Conservation (phyloP, 495 filamentous ascomycete species). For the Podospora pseudoanserina region DNA sequence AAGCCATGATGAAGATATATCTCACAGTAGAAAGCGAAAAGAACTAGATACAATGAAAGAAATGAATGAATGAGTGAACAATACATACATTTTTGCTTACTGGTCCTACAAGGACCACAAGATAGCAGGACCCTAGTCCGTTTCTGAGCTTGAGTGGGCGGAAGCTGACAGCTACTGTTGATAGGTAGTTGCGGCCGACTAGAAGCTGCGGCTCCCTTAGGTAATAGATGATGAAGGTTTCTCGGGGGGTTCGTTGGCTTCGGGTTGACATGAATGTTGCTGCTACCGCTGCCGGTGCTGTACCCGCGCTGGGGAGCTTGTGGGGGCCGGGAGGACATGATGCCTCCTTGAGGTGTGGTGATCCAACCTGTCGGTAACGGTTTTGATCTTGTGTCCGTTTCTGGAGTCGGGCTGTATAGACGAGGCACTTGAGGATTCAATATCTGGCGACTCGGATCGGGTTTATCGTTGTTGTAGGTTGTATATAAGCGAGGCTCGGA, state of each 20-base stretch:
- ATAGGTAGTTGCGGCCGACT: no score
- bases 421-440: background rate
- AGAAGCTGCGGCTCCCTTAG: background rate
- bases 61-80: background rate
- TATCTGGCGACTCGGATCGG: background rate
- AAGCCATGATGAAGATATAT: no score
- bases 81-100: constrained; percentile 43
- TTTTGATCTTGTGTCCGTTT: background rate
- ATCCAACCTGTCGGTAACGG: background rate
- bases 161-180: background rate
- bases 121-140: constrained; percentile 40
- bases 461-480: background rate
- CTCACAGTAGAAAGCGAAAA: background rate
- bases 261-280: background rate
- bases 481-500: background rate
- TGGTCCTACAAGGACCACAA: constrained; percentile 40
- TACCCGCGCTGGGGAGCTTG: background rate
- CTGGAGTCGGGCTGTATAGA: background rate
- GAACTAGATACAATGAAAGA: background rate
- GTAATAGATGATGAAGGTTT: background rate
- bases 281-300: background rate
- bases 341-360: background rate
- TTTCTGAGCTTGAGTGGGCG: constrained; percentile 18
- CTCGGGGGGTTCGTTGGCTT: background rate
- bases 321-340: background rate